A percentile compares a stretch with the other conserved stretches of the same genome.
These are phyloP conservation scores for Leptodermis oblonga DNA, from an alignment of 257 asterid genomes.

Conservation along the genomic window DNA sequence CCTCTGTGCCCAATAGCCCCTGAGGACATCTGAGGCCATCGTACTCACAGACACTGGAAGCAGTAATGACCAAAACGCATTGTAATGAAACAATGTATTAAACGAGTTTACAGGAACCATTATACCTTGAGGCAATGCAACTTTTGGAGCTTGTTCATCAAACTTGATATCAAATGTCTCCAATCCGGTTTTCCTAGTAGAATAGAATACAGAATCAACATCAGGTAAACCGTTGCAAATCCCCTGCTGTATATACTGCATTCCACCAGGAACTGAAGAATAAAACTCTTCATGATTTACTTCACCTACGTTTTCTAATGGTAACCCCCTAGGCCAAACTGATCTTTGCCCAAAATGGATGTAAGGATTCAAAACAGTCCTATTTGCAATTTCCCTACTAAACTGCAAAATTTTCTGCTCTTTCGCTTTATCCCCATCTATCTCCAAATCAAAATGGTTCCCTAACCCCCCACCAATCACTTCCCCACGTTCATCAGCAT, in stretches of 20 bases:
- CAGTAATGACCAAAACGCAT: constrained; percentile 97
- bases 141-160: constrained; percentile 79
- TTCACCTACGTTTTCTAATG: constrained; percentile 90
- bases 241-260: constrained; percentile 90
- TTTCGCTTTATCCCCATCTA: constrained; percentile 61
- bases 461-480: constrained; percentile 68
- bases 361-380: constrained; percentile 86
- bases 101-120: constrained; percentile 92
- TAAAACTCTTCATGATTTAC: constrained; percentile 78
- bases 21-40: constrained; percentile 92
- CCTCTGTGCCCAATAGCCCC: constrained; percentile 99
- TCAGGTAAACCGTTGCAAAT: constrained; percentile 92
- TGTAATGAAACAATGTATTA: constrained; percentile 76
- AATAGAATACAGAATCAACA: constrained; percentile 87
- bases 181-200: constrained; percentile 70
- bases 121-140: constrained; percentile 87
- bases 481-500: constrained; percentile 76
- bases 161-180: constrained; percentile 80
- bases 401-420: constrained; percentile 72
- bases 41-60: constrained; percentile 87
- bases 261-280: constrained; percentile 81
- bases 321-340: constrained; percentile 97
- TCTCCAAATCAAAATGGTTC: constrained; percentile 78
- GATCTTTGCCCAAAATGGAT: constrained; percentile 94
- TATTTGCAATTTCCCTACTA: constrained; percentile 74